Evolutionary conservation across 768 basidiomycete genomes (phyloP), one percentile per base, ranked within the genome.

Genomic region (Boletus pseudo-olivaceus): DNA sequence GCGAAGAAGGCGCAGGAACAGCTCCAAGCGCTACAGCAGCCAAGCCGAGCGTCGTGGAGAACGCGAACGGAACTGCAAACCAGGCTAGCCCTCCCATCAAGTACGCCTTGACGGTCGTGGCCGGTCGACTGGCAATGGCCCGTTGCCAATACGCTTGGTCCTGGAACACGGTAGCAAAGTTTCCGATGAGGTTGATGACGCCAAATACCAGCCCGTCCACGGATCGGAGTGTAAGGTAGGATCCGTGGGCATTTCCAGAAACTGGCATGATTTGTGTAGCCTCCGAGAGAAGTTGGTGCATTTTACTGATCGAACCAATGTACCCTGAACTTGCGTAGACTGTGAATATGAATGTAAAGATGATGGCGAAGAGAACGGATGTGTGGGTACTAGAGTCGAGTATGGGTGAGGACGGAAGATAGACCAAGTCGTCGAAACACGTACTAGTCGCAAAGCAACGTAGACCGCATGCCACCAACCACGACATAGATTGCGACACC

Each of bases 121-220:
- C 85, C 0, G 92, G 93, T 15, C 85, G 75, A 55, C 85, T 88
- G 2, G 95, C 94, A 64, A 97, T 93, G 1, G 93, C 93, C 12
- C 92, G 81, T 65, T 93, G 91, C 86, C 90, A 96, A 71, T 96
- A 98, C 1, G 90, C 87, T 63, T 90, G 85, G 55, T 82, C 80
- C 62, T 81, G 77, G 62, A 82, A 81, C 4, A 84, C 82, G 10
- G 78, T 82, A 26, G 80, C 77, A 61, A 92, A 93, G 68, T 93
- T 93, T 3, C 93, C 91, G 51, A 90, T 84, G 60, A 92, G 81
- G 68, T 93, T 94, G 71, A 95, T 88, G 17, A 94, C 83, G 19
- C 93, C 85, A 55, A 93, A 93, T 51, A 91, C 85, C 17, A 93
- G 68, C 4, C 89, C 90, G 45, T 83, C 79, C 67, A 82, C 78